These are phyloP conservation scores for Spathaspora hagerdaliae DNA, from an alignment of 805 yeast species.

Conservation along the genomic window DNA sequence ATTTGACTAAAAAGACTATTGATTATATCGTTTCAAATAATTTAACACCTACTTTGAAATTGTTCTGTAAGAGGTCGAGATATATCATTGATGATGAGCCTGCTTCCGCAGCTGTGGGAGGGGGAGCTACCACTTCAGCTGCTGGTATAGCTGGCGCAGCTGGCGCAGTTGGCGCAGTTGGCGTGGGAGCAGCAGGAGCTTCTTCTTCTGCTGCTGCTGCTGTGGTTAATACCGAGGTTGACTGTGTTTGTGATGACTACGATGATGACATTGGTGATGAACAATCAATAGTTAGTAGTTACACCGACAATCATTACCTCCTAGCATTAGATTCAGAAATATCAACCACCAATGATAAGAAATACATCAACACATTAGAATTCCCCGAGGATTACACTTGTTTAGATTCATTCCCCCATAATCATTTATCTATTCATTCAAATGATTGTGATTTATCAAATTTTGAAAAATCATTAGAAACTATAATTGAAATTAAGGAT, in stretches of 20 bases:
- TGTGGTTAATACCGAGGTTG: background rate
- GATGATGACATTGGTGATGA: constrained; percentile 6
- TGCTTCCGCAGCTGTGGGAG: background rate
- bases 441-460: constrained; percentile 37
- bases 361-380: constrained; percentile 6
- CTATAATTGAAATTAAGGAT: constrained; percentile 23
- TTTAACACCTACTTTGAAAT: constrained; percentile 25
- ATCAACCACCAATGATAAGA: constrained; percentile 23
- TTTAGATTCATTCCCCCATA: constrained; percentile 29
- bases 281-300: constrained; percentile 1
- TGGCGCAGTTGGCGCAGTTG: background rate
- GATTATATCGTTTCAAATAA: constrained; percentile 24
- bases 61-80: constrained; percentile 25
- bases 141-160: background rate
- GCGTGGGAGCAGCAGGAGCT: no score
- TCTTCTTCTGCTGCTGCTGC: no score
- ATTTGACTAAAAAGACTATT: constrained; percentile 26
- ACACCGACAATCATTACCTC: constrained; percentile 27
- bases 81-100: constrained; percentile 19
- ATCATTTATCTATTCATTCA: constrained; percentile 25
- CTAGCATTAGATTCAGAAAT: constrained; percentile 30
- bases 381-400: constrained; percentile 7
- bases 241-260: constrained; percentile 2
- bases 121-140: background rate
- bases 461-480: constrained; percentile 25